phyloP scores from a whole-genome alignment of 73 alveolate species.

The Paramecium pentaurelia region DNA sequence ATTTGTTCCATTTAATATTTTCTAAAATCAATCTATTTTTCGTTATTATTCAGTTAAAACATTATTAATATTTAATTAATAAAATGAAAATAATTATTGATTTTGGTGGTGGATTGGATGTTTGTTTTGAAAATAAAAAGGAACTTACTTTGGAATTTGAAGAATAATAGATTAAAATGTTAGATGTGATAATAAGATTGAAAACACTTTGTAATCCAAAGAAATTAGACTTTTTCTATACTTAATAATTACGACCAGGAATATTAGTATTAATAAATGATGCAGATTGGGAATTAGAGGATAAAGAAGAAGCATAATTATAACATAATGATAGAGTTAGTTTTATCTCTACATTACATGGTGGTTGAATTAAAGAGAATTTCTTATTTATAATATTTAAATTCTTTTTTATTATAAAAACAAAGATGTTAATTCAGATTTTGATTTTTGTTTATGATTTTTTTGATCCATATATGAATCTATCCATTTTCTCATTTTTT shows the following conservation, averaged over 20 bases:
- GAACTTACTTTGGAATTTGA: slow-evolving; percentile 32
- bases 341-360: slow-evolving; percentile 92
- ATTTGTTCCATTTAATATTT: neutral
- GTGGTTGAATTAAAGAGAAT: slow-evolving; percentile 69
- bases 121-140: slow-evolving; percentile 46
- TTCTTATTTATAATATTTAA: neutral
- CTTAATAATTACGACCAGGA: slow-evolving; percentile 78
- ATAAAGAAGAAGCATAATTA: slow-evolving; percentile 70
- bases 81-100: neutral
- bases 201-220: neutral
- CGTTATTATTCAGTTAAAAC: slow-evolving; percentile 31
- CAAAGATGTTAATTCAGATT: neutral
- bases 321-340: slow-evolving; percentile 78
- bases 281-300: slow-evolving; percentile 94
- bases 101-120: slow-evolving; percentile 57
- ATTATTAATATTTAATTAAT: neutral
- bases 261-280: slow-evolving; percentile 91
- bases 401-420: neutral
- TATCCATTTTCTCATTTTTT: slow-evolving; percentile 1
- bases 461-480: slow-evolving; percentile 14
- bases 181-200: neutral
- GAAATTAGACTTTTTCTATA: slow-evolving; percentile 48
- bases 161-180: slow-evolving; percentile 40
- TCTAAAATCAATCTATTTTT: neutral
- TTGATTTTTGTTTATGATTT: neutral